Conservation (phyloP, 2,329 filamentous ascomycete genomes). For the Boeremia lycopersici region DNA sequence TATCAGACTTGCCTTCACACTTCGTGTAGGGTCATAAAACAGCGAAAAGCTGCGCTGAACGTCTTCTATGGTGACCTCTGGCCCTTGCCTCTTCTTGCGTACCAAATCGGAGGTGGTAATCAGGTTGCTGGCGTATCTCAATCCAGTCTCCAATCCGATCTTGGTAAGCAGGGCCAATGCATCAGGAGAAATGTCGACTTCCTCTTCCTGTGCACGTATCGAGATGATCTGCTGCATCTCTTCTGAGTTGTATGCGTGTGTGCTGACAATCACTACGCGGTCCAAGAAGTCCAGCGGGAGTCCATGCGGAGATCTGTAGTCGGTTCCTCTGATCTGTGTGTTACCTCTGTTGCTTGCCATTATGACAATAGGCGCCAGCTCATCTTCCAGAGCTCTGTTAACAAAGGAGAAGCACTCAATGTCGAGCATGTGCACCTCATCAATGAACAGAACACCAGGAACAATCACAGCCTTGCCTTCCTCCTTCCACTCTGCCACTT, state of each 20-base stretch:
- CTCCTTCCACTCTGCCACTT: slow-evolving; percentile 98
- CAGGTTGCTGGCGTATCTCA: slow-evolving; percentile 96
- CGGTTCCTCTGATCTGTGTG: slow-evolving; percentile 89
- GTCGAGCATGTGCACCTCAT: slow-evolving; percentile 99
- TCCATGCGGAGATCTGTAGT: slow-evolving; percentile 91
- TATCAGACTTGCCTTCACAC: slow-evolving; percentile 66
- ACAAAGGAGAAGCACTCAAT: slow-evolving; percentile 99
- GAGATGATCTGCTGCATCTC: slow-evolving; percentile 92
- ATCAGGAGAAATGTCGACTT: slow-evolving; percentile 88
- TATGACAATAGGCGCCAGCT: slow-evolving; percentile 95
- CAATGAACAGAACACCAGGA: slow-evolving; percentile 95
- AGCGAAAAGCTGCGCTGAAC: slow-evolving; percentile 92
- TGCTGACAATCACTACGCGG: slow-evolving; percentile 94
- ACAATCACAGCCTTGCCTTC: slow-evolving; percentile 99
- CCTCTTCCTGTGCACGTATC: slow-evolving; percentile 93
- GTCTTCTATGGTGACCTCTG: slow-evolving; percentile 83
- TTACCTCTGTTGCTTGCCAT: slow-evolving; percentile 98
- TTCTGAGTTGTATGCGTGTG: slow-evolving; percentile 78
- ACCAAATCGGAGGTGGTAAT: slow-evolving; percentile 94
- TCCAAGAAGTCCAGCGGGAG: slow-evolving; percentile 95
- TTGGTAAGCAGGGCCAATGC: slow-evolving; percentile 92
- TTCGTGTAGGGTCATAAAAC: slow-evolving; percentile 88
- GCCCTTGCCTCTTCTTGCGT: slow-evolving; percentile 81
- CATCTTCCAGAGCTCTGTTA: slow-evolving; percentile 93
- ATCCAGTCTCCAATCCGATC: slow-evolving; percentile 88